Base-by-base conservation (phyloP, 495 filamentous ascomycete species). In the Aspergillus incahuasiensis region DNA sequence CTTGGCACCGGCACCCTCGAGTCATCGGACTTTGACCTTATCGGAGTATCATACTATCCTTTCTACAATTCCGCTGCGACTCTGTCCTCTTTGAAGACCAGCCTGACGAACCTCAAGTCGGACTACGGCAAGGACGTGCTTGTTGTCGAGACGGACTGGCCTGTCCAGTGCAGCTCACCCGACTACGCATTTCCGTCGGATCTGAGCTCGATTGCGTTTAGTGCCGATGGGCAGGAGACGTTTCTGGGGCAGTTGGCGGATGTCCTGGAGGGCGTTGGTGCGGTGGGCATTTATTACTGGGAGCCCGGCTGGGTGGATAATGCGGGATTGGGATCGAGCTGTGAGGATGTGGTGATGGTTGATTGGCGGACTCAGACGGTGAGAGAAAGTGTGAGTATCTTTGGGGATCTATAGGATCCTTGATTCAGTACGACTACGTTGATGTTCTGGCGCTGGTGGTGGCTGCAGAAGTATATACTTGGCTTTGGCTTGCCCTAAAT, bases 21-120 rank as follows among this genome's bases (percentile, higher is more conserved):
- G 4, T 62, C 74, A 0, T 70, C 78, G 2, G 84, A 87, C 60
- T 87, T 83, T 55, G 86, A 89, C 67, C 76, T 83, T 58, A 86
- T 88, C 68, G 85, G 85, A 12, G 80, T 89, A 2, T 86, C 83
- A 0, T 89, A 82, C 67, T 88, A 88, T 70, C 86, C 85, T 6
- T 90, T 86, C 71, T 88, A 77, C 62, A 76, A 72, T 62, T 66
- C 68, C 0, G 65, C 56, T 16, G 84, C 85, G 16, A 85, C 79
- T 0, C 76, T 88, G 5, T 61, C 77, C 0, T 66, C 75, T 13
- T 76, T 88, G 56, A 75, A 78, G 61, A 71, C 68, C 1, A 82
- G 78, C 57, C 60, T 89, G 54, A 74, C 66, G 2, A 83, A 84
- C 52, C 78, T 88, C 73, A 74, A 79, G 28, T 74, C 69, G 44